A percentile compares a stretch with the other conserved stretches of the same genome.
phyloP scores from a whole-genome alignment of 768 basidiomycete genomes.

The Rhizopogon roseolus region DNA sequence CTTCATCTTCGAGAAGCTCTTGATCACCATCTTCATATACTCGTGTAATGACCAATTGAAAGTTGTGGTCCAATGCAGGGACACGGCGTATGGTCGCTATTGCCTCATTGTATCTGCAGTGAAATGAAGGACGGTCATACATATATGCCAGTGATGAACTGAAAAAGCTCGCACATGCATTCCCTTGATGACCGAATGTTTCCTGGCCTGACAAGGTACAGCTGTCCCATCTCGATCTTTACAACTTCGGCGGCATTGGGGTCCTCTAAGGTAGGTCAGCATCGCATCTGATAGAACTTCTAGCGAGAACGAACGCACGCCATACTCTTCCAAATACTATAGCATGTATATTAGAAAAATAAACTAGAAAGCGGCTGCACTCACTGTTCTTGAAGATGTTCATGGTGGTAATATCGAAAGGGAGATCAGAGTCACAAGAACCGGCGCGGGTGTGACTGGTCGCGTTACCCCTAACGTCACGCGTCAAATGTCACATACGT shows the following conservation, averaged over 20 bases:
- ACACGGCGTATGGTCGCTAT: slow-evolving; percentile 90
- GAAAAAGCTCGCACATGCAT: slow-evolving; percentile 77
- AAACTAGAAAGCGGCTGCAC: slow-evolving; percentile 24
- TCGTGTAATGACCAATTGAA: slow-evolving; percentile 91
- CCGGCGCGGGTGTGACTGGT: slow-evolving; percentile 16
- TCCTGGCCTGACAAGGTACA: slow-evolving; percentile 88
- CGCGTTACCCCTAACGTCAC: slow-evolving; percentile 23
- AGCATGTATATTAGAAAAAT: slow-evolving; percentile 15
- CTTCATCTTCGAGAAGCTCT: slow-evolving; percentile 90
- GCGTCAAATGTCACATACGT: slow-evolving; percentile 5
- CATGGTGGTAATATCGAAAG: slow-evolving; percentile 42
- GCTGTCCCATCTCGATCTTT: slow-evolving; percentile 87
- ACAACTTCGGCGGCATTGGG: slow-evolving; percentile 93
- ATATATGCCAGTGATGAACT: neutral
- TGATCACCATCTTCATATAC: slow-evolving; percentile 98
- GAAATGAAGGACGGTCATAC: neutral
- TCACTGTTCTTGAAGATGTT: slow-evolving; percentile 81
- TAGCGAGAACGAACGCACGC: slow-evolving; percentile 56
- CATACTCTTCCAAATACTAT: slow-evolving; percentile 90
- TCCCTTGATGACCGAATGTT: slow-evolving; percentile 89
- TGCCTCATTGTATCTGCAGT: slow-evolving; percentile 84
- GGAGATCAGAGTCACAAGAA: slow-evolving; percentile 8
- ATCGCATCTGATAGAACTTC: slow-evolving; percentile 11
- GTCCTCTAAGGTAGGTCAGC: slow-evolving; percentile 61
- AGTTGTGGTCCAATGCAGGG: slow-evolving; percentile 70